Evolutionary conservation across 2,329 filamentous ascomycete species (phyloP).

Genomic region (Pseudogymnoascus sp.): DNA sequence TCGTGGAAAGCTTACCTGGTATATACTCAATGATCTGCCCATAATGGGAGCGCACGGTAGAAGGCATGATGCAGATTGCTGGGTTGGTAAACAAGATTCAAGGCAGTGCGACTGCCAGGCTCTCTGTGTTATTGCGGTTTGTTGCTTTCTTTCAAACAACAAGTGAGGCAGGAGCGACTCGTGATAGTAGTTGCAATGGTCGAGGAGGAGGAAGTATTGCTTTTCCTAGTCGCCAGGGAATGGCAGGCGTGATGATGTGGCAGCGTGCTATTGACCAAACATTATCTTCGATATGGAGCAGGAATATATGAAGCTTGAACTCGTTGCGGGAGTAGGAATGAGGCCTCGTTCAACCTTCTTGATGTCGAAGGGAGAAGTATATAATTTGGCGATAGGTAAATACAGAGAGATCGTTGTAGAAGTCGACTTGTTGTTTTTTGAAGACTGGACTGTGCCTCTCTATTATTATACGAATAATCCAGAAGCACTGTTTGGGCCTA

Average conservation of each 20-base stretch:
- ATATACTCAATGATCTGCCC: conserved; percentile 96
- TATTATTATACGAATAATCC: conserved; percentile 10
- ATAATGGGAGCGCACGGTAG: conserved; percentile 51
- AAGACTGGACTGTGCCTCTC: conserved; percentile 5
- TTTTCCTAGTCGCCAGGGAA: not conserved
- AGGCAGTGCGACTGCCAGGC: conserved; percentile 3
- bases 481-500: conserved; percentile 3
- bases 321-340: not conserved
- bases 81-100: conserved; percentile 8
- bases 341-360: not conserved
- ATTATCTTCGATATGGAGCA: not conserved
- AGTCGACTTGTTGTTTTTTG: not conserved
- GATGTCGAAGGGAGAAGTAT: not conserved
- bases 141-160: conserved; percentile 1
- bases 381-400: not conserved
- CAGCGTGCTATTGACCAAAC: conserved; percentile 7
- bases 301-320: conserved; percentile 4
- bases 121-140: not conserved
- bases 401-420: not conserved
- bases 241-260: conserved; percentile 7
- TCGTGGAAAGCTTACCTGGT: conserved; percentile 56
- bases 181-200: not conserved
- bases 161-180: not conserved
- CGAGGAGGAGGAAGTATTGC: not conserved
- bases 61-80: conserved; percentile 34